Evolutionary conservation across 2,329 filamentous ascomycete species (phyloP), one percentile per base, ranked within the genome.

Genomic region (Cercospora beticola): DNA sequence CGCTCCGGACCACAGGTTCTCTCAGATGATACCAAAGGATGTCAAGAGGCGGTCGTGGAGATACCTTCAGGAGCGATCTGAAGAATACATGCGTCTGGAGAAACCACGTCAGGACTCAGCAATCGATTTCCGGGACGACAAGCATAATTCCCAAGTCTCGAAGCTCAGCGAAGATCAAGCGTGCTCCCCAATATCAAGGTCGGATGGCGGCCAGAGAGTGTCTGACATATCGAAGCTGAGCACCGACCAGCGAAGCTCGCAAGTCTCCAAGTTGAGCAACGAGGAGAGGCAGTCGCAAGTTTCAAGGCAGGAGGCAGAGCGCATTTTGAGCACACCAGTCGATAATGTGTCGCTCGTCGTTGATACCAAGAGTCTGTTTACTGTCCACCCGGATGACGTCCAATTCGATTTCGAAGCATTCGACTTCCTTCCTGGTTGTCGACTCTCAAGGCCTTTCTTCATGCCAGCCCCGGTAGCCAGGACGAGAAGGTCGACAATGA

Each of bases 21-120:
- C 52, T 5, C 46, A 57, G 31, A 57, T 57, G 62, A 57, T 52
- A n/a, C 62, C 62, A n/a, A 64, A 57, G 23, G 30, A 57, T 43
- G 49, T 64, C 10, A 64, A 64, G 62, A 56, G 46, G 49, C 46
- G 30, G 49, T 56, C 62, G 7, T 56, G 62, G 62, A 64, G 62
- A 5, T 57, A 40, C 18, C 23, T 31, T 9, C 46, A 26, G 23
- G 52, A 64, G 31, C 21, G 40, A n/a, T 21, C 62, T 6, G 49
- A 49, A 8, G 21, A 26, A 40, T 57, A 43, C 18, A 64, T 64
- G 21, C 49, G 52, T 7, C 49, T 31, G 0, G 62, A 40, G 16
- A 36, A 58, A 14, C 28, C 49, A 43, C 62, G 62, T 31, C 62
- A 64, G 62, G 62, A 64, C 23, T 64, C 62, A 10, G 62, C 52